These are phyloP conservation scores for Globisporangium parvum DNA, from an alignment of 352 stramenopile species.

Conservation along the genomic window DNA sequence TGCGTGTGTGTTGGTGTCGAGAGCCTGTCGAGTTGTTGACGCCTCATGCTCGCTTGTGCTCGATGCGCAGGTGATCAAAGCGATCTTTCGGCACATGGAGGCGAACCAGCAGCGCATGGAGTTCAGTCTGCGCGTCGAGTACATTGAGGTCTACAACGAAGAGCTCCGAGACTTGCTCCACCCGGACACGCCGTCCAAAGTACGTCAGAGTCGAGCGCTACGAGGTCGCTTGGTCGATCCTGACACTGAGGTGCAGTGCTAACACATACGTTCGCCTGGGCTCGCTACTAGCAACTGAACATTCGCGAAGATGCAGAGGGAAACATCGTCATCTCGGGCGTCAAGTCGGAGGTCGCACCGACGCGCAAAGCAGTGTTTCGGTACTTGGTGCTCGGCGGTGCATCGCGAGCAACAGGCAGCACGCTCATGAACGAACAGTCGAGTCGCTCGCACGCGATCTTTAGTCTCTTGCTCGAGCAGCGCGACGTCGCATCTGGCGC, in stretches of 20 bases:
- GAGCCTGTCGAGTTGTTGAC: no score
- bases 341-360: constrained; percentile 74
- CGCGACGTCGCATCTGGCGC: constrained; percentile 30
- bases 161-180: constrained; percentile 94
- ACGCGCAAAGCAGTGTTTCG: constrained; percentile 77
- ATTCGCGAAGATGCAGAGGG: constrained; percentile 78
- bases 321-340: constrained; percentile 75
- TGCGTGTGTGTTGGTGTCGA: no score
- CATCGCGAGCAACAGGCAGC: constrained; percentile 75
- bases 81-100: constrained; percentile 65
- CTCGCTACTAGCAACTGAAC: constrained; percentile 56
- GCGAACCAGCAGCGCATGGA: constrained; percentile 40
- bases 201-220: constrained; percentile 1
- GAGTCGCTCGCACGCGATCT: constrained; percentile 89
- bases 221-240: no score
- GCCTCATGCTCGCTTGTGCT: no score
- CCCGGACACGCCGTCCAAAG: constrained; percentile 65
- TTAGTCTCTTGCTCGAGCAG: constrained; percentile 84
- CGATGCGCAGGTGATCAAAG: constrained; percentile 52
- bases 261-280: neutral
- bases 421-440: constrained; percentile 91
- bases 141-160: constrained; percentile 99
- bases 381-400: constrained; percentile 71
- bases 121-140: constrained; percentile 91
- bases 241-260: no score